Base-by-base conservation (phyloP, 2,329 filamentous ascomycete species). In the Aspergillus quadricinctus region DNA sequence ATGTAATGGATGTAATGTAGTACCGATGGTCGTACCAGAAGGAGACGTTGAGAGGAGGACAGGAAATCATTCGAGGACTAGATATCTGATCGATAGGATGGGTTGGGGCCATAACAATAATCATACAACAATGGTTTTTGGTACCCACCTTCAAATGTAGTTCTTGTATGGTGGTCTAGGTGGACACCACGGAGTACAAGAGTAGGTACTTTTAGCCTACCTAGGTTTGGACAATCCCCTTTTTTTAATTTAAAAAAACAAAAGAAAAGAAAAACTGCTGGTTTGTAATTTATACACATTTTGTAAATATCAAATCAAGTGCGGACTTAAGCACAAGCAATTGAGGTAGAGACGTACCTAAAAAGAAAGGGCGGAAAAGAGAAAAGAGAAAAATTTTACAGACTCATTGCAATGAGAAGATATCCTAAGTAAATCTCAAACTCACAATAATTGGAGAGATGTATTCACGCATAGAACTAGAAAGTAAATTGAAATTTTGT, bases 41-140 rank as follows among this genome's bases (percentile, higher is more conserved):
- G n/a, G n/a, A 43, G 17, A 4, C n/a, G 17, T 43, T 17, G 19
- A 45, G 41, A 54, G 49, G 55, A 48, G 53, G 53, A 57, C 43
- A 53, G 57, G 51, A 55, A 49, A 31, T 56, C 51, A 48, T 50
- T 50, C 49, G 37, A 49, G 31, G 53, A 19, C 29, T 25, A 56
- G 21, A 35, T 35, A 17, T 35, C 31, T 37, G 17, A 37, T 37
- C 31, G 31, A 3, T 37, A 37, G 31, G 31, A 37, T 5, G 31
- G 14, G 6, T 37, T 31, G 52, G 50, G 57, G 54, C 46, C 55
- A 53, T 53, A 55, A 55, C 57, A 43, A 58, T 25, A 48, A 60
- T 61, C 55, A 64, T 64, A 64, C 61, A 58, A 52, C 52, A 53
- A 58, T 64, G 57, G 62, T 63, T 62, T 63, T 60, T 59, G 52